Evolutionary conservation across 2,329 filamentous ascomycete species (phyloP).

Genomic region (Trichoderma semiorbis): DNA sequence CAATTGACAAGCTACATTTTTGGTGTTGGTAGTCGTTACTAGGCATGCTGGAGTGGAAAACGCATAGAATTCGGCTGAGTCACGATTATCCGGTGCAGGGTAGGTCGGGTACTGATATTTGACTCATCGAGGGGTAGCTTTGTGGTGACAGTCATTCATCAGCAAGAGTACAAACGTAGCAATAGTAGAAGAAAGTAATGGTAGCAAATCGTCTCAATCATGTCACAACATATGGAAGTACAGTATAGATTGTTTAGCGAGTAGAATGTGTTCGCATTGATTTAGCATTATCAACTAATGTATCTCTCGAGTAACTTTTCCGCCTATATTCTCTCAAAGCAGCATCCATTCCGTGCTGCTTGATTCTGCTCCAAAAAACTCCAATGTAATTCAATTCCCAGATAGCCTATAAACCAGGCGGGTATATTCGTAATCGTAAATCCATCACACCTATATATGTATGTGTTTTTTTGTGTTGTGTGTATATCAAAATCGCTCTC

Average conservation of each 20-base stretch:
- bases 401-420: neutral
- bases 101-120: no score
- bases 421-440: neutral
- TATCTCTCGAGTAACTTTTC: neutral
- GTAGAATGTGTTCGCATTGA: neutral
- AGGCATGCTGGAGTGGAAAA: no score
- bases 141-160: no score
- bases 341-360: neutral
- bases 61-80: no score
- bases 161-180: no score
- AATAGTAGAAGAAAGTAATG: no score
- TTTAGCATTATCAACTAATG: neutral
- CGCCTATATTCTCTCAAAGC: neutral
- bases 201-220: neutral
- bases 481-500: neutral
- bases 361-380: neutral
- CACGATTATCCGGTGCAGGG: no score
- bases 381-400: neutral
- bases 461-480: neutral
- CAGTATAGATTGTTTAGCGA: neutral
- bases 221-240: neutral
- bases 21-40: no score
- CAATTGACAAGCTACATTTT: no score
- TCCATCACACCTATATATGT: neutral
- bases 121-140: no score